These are phyloP conservation scores for Ceratobasidium sp. DNA, from an alignment of 1,284 basidiomycete genomes.

Conservation along the genomic window DNA sequence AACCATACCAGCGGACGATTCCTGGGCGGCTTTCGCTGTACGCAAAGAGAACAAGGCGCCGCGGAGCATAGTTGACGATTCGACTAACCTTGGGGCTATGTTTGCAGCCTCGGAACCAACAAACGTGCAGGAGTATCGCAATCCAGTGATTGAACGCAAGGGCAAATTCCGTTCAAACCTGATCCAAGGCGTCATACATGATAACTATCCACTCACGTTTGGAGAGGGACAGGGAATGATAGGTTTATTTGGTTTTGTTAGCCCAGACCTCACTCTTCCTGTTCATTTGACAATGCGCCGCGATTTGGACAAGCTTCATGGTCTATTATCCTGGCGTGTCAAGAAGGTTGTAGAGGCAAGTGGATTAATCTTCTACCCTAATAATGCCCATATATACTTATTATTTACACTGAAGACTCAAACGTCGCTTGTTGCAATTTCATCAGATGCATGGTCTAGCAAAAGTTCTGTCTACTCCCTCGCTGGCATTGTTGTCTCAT, in stretches of 20 bases:
- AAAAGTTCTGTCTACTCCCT: slow-evolving; percentile 6
- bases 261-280: neutral
- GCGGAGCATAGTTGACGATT: too few relatives aligned
- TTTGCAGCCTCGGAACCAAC: too few relatives aligned
- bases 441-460: slow-evolving; percentile 17
- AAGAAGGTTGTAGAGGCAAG: neutral
- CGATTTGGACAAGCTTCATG: slow-evolving; percentile 6
- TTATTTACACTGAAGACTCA: neutral
- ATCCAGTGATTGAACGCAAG: too few relatives aligned
- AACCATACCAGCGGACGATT: too few relatives aligned
- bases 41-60: neutral
- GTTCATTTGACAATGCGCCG: neutral
- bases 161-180: neutral
- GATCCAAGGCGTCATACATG: neutral
- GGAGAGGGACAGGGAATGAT: slow-evolving; percentile 2
- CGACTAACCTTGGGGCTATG: too few relatives aligned
- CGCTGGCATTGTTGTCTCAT: slow-evolving; percentile 2
- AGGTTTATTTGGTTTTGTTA: neutral
- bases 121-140: too few relatives aligned
- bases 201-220: neutral
- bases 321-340: neutral
- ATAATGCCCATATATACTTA: neutral
- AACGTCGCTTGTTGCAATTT: neutral
- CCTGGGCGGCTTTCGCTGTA: neutral
- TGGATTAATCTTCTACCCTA: too few relatives aligned